These are phyloP conservation scores for Phellinidium pouzarii DNA, from an alignment of 1,284 basidiomycete genomes.

Conservation along the genomic window DNA sequence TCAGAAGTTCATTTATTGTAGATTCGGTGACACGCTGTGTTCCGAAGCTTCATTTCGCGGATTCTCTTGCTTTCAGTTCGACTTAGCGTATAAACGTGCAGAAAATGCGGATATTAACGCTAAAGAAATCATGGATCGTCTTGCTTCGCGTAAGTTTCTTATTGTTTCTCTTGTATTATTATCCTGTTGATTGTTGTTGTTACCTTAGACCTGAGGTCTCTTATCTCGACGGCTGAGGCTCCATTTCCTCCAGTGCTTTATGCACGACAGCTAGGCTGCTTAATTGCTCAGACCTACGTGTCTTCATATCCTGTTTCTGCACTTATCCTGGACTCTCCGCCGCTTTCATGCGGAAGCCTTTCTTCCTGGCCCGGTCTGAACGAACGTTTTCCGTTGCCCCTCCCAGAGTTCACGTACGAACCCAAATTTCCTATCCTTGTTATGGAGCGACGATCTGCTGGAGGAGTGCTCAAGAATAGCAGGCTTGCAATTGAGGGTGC, in stretches of 20 bases:
- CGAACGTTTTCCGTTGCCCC: slow-evolving; percentile 31
- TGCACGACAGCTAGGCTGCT: slow-evolving; percentile 41
- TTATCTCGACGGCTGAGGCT: slow-evolving; percentile 37
- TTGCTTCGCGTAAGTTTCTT: slow-evolving; percentile 11
- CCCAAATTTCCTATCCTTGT: slow-evolving; percentile 58
- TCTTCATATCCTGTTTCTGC: slow-evolving; percentile 57
- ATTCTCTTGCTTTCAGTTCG: slow-evolving; percentile 13
- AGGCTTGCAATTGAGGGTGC: slow-evolving; percentile 34
- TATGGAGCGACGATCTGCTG: slow-evolving; percentile 32
- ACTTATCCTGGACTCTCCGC: slow-evolving; percentile 54
- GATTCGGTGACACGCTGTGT: slow-evolving; percentile 6
- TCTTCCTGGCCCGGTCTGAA: slow-evolving; percentile 5
- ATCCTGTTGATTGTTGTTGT: not conserved
- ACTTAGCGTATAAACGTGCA: slow-evolving; percentile 1
- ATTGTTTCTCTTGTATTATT: not conserved
- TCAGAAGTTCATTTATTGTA: slow-evolving; percentile 3
- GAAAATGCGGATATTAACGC: slow-evolving; percentile 1
- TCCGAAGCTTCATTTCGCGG: slow-evolving; percentile 9
- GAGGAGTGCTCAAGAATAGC: slow-evolving; percentile 28
- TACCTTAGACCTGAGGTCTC: slow-evolving; percentile 24
- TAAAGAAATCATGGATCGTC: slow-evolving; percentile 8
- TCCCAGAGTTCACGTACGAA: slow-evolving; percentile 53
- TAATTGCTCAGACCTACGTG: slow-evolving; percentile 62
- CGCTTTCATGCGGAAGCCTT: slow-evolving; percentile 34
- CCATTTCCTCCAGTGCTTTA: slow-evolving; percentile 62